Percentiles rank a stretch among this genome's conserved stretches.
Evolutionary conservation across 495 filamentous ascomycete species (phyloP).

Genomic region (Penicillium antarcticum): DNA sequence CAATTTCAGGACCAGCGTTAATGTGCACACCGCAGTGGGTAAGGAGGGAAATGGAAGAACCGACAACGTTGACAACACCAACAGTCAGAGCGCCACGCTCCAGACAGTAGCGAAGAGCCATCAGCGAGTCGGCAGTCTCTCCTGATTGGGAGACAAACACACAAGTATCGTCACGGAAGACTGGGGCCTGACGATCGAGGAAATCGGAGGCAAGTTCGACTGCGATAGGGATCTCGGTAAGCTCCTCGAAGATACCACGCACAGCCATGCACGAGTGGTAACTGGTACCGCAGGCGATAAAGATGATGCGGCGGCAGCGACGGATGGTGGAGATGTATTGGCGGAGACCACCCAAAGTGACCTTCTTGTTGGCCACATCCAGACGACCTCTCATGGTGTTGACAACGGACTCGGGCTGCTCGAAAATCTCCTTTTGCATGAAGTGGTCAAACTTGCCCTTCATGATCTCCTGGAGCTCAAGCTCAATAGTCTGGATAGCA

Average conservation of each 20-base stretch:
- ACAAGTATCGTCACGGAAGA: conserved; percentile 99
- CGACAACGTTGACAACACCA: conserved; percentile 96
- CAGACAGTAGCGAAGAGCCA: conserved; percentile 95
- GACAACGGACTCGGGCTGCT: conserved; percentile 97
- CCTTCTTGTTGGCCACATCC: conserved; percentile 85
- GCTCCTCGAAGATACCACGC: conserved; percentile 93
- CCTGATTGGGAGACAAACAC: conserved; percentile 98
- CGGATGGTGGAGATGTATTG: conserved; percentile 96
- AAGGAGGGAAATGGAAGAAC: conserved; percentile 94
- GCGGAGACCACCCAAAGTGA: conserved; percentile 91
- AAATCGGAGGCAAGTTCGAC: conserved; percentile 98
- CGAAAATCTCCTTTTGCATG: conserved; percentile 99
- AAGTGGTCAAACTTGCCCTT: conserved; percentile 99
- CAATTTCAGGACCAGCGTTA: conserved; percentile 97
- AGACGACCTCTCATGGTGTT: conserved; percentile 99
- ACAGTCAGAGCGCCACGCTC: conserved; percentile 96
- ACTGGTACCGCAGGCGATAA: conserved; percentile 96
- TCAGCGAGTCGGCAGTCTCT: conserved; percentile 96
- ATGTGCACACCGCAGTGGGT: conserved; percentile 99
- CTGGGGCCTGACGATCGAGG: conserved; percentile 93
- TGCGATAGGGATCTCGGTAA: conserved; percentile 95
- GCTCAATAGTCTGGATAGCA: conserved; percentile 95
- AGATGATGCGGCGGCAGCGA: conserved; percentile 92
- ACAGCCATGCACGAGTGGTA: conserved; percentile 99
- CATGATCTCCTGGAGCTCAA: conserved; percentile 99